Evolutionary conservation across 257 asterid species (phyloP).

Genomic region (Coffea canephora): DNA sequence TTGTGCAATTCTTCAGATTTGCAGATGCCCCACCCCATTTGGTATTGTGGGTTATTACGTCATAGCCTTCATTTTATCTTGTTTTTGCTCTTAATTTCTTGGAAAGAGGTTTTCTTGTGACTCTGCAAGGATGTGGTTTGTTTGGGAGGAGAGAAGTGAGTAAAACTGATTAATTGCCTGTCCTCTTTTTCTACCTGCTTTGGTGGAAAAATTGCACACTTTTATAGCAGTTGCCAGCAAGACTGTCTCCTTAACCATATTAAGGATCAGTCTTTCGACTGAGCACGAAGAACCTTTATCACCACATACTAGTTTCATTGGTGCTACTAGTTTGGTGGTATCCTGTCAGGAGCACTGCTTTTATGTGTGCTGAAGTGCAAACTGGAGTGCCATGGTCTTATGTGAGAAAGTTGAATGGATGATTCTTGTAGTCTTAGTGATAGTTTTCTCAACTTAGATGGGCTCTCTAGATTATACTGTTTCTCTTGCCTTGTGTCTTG

Average conservation of each 20-base stretch:
- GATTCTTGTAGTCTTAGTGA: not conserved
- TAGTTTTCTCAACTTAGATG: not conserved
- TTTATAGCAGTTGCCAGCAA: not conserved
- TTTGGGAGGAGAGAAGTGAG: not conserved
- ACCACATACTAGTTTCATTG: not conserved
- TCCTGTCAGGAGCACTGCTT: not conserved
- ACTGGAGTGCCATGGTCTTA: not conserved
- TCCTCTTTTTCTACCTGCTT: not conserved
- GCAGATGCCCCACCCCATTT: not conserved
- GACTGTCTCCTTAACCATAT: not conserved
- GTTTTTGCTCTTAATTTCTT: not conserved
- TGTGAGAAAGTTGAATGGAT: not conserved
- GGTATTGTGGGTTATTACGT: not conserved
- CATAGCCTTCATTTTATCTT: not conserved
- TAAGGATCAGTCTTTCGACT: not conserved
- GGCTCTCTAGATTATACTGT: not conserved
- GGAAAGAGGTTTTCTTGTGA: not conserved
- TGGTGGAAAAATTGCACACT: not conserved
- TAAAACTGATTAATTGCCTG: not conserved
- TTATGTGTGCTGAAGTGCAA: not conserved
- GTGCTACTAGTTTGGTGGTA: not conserved
- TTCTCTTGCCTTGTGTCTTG: not conserved
- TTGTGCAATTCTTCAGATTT: not conserved
- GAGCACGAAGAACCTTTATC: not conserved
- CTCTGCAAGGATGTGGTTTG: not conserved